phyloP scores from a whole-genome alignment of 768 basidiomycete species.

The Pilatotrama ljubarskyi region DNA sequence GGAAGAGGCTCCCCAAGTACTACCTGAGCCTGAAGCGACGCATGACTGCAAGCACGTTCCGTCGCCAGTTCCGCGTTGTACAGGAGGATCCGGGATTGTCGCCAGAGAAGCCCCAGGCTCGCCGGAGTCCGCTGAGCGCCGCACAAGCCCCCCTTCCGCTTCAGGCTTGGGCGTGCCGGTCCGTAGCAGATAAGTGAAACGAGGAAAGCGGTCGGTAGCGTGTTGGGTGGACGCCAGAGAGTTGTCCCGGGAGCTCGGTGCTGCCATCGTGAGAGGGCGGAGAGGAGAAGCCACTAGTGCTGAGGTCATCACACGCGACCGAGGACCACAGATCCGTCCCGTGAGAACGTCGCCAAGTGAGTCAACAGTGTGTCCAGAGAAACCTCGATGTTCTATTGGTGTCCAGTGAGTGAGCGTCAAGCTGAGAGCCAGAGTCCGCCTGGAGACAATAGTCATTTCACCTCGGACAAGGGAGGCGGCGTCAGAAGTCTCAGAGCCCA shows the following conservation, averaged over 20 bases:
- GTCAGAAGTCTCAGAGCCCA: background rate
- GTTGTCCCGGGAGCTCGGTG: slow-evolving; percentile 9
- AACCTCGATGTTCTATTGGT: slow-evolving; percentile 6
- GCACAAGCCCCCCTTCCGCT: slow-evolving; percentile 12
- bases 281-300: slow-evolving; percentile 3
- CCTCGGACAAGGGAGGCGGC: background rate
- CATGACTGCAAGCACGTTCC: slow-evolving; percentile 22
- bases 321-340: slow-evolving; percentile 13
- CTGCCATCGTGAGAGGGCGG: slow-evolving; percentile 16
- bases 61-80: slow-evolving; percentile 22
- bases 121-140: slow-evolving; percentile 22
- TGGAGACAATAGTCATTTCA: background rate
- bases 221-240: slow-evolving; percentile 17
- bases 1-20: slow-evolving; percentile 14
- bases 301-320: slow-evolving; percentile 20
- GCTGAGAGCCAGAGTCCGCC: slow-evolving; percentile 4
- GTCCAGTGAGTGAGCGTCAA: slow-evolving; percentile 18
- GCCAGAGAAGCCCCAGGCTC: slow-evolving; percentile 19
- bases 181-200: slow-evolving; percentile 22
- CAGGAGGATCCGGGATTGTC: slow-evolving; percentile 19
- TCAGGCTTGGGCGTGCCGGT: slow-evolving; percentile 20
- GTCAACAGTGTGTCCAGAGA: background rate
- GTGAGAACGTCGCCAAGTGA: slow-evolving; percentile 11
- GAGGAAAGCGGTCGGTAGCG: slow-evolving; percentile 24
- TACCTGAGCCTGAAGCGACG: slow-evolving; percentile 18